These are phyloP conservation scores for Pleurotus ostreatus DNA, from an alignment of 768 basidiomycete species.

Conservation along the genomic window DNA sequence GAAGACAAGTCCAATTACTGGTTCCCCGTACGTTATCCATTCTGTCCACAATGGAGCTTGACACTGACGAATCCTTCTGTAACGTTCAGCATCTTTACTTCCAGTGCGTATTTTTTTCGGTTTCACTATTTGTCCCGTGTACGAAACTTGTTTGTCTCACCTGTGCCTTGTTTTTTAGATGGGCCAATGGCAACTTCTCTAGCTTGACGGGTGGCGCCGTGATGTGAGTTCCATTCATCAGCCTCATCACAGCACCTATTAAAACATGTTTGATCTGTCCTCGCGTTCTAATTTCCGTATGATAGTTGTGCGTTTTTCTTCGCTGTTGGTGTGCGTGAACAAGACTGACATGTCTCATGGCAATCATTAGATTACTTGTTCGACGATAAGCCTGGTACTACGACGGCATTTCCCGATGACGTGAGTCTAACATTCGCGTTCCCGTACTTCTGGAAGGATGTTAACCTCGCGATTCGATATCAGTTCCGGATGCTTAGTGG, in stretches of 20 bases:
- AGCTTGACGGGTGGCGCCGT: constrained; percentile 40
- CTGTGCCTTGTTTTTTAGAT: constrained; percentile 21
- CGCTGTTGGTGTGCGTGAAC: not conserved
- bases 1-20: constrained; percentile 53
- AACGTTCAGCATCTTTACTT: constrained; percentile 43
- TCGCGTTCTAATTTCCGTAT: not conserved
- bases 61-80: not conserved
- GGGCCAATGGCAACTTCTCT: constrained; percentile 44
- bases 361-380: constrained; percentile 41
- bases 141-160: not conserved
- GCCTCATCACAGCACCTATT: too few relatives aligned
- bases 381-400: constrained; percentile 38
- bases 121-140: constrained; percentile 1
- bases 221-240: constrained; percentile 27
- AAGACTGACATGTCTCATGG: not conserved
- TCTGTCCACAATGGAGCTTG: too few relatives aligned
- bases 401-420: constrained; percentile 52
- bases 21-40: constrained; percentile 36
- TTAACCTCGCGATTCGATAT: not conserved
- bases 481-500: constrained; percentile 55
- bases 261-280: not conserved
- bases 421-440: constrained; percentile 23
- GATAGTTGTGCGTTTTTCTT: constrained; percentile 12
- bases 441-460: too few relatives aligned
- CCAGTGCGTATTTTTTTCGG: constrained; percentile 28